phyloP scores from a whole-genome alignment of 106 monocot genomes.

The Vanilla planifolia region DNA sequence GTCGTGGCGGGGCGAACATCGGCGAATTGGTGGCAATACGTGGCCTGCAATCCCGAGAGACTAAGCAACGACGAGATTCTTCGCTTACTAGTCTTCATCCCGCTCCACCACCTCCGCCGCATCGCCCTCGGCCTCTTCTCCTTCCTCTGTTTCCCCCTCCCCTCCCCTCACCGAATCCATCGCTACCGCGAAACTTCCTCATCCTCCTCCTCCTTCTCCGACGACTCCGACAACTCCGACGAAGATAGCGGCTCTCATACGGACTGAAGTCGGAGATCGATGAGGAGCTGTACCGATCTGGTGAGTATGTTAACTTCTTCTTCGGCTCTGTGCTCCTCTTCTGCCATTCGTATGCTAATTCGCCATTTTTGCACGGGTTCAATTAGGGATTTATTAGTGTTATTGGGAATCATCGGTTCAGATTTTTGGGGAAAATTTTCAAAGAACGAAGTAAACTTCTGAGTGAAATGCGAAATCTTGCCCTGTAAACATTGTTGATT shows the following conservation, averaged over 20 bases:
- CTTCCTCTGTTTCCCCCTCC: constrained; percentile 41
- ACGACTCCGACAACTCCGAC: constrained; percentile 8
- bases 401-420: no score
- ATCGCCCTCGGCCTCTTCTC: constrained; percentile 44
- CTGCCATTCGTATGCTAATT: no score
- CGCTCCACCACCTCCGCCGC: constrained; percentile 44
- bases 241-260: constrained; percentile 35
- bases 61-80: constrained; percentile 40
- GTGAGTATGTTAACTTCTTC: no score
- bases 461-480: no score
- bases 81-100: constrained; percentile 40
- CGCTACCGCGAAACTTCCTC: constrained; percentile 3
- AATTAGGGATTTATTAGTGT: no score
- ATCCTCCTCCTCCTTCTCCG: constrained; percentile 17
- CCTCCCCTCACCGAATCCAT: not conserved
- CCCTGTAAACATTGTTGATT: no score
- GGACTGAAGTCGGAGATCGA: no score
- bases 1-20: constrained; percentile 37
- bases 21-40: constrained; percentile 46
- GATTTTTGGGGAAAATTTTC: no score
- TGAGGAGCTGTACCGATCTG: not conserved
- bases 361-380: no score
- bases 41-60: constrained; percentile 59
- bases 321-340: no score
- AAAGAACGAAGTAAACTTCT: no score